Percentiles rank a stretch among this genome's conserved stretches.
These are phyloP conservation scores for Carpinus viminea DNA, from an alignment of 306 rosid genomes.

Conservation along the genomic window DNA sequence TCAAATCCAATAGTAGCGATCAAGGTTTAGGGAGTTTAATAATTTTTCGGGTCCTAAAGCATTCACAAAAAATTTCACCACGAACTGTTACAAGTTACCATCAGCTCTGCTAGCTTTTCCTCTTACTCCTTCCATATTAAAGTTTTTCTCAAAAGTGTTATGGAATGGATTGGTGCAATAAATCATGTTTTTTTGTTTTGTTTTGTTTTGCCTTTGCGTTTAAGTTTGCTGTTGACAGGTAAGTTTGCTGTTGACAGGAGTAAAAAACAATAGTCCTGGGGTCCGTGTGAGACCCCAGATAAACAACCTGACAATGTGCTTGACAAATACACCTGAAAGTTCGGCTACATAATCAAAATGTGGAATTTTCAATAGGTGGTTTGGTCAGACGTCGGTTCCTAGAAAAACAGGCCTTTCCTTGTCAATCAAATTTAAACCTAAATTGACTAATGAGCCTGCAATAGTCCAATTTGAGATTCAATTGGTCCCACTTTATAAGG, in stretches of 20 bases:
- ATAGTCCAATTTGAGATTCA: constrained; percentile 8
- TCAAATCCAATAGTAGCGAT: neutral
- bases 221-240: too few relatives aligned
- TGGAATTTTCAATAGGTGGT: constrained; percentile 37
- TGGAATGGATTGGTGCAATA: too few relatives aligned
- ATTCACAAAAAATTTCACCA: too few relatives aligned
- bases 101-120: too few relatives aligned
- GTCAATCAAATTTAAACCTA: constrained; percentile 10
- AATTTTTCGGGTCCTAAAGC: too few relatives aligned
- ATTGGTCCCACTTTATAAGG: constrained; percentile 16
- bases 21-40: neutral
- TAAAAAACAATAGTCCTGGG: neutral
- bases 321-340: neutral
- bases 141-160: too few relatives aligned
- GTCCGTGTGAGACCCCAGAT: too few relatives aligned
- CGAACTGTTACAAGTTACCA: too few relatives aligned
- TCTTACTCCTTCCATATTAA: too few relatives aligned
- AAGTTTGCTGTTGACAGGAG: too few relatives aligned
- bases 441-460: neutral
- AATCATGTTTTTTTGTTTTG: too few relatives aligned
- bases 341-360: constrained; percentile 9
- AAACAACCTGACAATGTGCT: neutral
- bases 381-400: constrained; percentile 28
- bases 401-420: neutral
- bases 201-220: too few relatives aligned